Percentiles rank a stretch among this genome's conserved stretches.
phyloP scores from a whole-genome alignment of 2,329 filamentous ascomycete species.

The Colletotrichum viniferum region DNA sequence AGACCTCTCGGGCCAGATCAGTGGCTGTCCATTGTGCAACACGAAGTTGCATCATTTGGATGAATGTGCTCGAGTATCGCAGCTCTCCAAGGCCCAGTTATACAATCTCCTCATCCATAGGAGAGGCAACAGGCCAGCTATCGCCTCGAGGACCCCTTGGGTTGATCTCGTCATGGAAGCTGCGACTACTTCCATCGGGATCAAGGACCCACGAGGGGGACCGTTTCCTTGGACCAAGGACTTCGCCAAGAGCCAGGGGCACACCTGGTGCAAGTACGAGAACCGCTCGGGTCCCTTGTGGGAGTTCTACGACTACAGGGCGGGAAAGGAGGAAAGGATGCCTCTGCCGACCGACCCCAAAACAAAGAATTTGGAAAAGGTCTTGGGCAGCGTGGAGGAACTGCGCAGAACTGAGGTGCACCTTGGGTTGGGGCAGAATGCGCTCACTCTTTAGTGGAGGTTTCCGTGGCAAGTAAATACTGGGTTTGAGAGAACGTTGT shows the following conservation, averaged over 20 bases:
- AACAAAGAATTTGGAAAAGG: not conserved
- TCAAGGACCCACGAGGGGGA: not conserved
- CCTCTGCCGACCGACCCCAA: not conserved
- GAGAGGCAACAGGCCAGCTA: not conserved
- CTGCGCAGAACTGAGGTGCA: not conserved
- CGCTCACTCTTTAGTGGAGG: not conserved
- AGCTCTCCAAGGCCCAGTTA: not conserved
- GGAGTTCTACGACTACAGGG: not conserved
- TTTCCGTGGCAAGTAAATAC: not conserved
- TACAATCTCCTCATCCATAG: not conserved
- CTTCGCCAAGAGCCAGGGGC: not conserved
- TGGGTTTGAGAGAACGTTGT: not conserved
- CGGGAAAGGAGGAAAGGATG: not conserved
- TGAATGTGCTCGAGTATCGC: not conserved
- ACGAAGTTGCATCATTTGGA: not conserved
- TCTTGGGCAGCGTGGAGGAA: not conserved
- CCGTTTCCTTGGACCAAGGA: not conserved
- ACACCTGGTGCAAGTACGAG: not conserved
- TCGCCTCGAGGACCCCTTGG: not conserved
- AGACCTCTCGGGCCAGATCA: not conserved
- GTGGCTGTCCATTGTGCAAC: not conserved
- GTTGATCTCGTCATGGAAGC: not conserved
- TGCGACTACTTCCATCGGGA: not conserved
- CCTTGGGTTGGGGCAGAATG: not conserved
- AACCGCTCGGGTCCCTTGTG: not conserved